A percentile compares a stretch with the other conserved stretches of the same genome.
phyloP scores from a whole-genome alignment of 176 grass and related monocot species.

The Carex cristatella region DNA sequence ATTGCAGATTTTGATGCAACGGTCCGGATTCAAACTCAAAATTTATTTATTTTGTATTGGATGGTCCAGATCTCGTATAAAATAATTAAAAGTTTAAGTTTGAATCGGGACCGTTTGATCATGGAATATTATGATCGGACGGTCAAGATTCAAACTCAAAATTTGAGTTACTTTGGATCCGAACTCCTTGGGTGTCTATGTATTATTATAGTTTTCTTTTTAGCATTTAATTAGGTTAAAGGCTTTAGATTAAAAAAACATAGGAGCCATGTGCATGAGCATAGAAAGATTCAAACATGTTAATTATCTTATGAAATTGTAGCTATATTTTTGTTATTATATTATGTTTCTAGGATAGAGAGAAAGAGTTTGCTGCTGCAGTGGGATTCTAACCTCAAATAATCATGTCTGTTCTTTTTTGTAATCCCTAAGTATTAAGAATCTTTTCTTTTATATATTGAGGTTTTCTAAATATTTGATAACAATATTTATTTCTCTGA shows the following conservation, averaged over 20 bases:
- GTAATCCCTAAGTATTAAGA: neutral
- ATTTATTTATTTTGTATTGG: too few species aligned
- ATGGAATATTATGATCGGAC: too few species aligned
- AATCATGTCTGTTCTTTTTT: neutral
- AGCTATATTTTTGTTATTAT: neutral
- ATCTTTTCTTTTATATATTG: too few species aligned
- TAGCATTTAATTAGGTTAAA: neutral
- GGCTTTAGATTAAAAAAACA: neutral
- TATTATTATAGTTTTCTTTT: neutral
- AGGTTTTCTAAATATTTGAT: neutral
- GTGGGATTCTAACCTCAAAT: constrained; percentile 16
- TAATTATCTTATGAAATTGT: neutral
- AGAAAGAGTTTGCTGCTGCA: neutral
- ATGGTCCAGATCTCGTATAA: too few species aligned
- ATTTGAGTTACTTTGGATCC: too few species aligned
- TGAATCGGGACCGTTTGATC: too few species aligned
- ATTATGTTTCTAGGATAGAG: constrained; percentile 3
- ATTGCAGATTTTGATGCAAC: too few species aligned
- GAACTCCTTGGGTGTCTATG: neutral
- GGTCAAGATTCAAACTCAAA: too few species aligned
- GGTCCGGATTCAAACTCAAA: too few species aligned
- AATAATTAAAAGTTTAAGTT: too few species aligned
- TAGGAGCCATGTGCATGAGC: constrained; percentile 22
- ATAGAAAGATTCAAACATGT: constrained; percentile 23
- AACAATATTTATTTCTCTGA: too few species aligned